A percentile compares a stretch with the other conserved stretches of the same genome.
These are phyloP conservation scores for Colletotrichum coccodes DNA, from an alignment of 2,329 filamentous ascomycete species.

Conservation along the genomic window DNA sequence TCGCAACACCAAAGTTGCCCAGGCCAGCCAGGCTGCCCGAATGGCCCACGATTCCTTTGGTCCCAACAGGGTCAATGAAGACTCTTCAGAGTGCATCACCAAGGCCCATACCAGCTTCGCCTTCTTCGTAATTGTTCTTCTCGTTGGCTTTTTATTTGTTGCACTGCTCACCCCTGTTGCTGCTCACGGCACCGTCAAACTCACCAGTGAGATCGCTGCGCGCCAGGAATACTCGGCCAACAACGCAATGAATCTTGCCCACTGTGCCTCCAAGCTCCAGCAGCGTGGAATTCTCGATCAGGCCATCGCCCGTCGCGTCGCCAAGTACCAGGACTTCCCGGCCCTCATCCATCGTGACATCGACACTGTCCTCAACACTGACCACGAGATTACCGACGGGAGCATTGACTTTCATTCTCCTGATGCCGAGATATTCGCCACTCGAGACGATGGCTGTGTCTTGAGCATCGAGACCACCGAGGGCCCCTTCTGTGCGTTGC, in stretches of 20 bases:
- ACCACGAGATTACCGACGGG: constrained; percentile 18
- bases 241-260: constrained; percentile 15
- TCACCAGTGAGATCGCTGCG: not conserved
- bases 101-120: not conserved
- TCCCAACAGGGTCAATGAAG: no score
- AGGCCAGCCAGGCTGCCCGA: no score
- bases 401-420: constrained; percentile 2
- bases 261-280: constrained; percentile 10
- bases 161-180: not conserved
- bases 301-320: constrained; percentile 8
- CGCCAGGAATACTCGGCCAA: constrained; percentile 7
- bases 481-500: constrained; percentile 6
- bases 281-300: constrained; percentile 1
- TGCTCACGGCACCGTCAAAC: not conserved
- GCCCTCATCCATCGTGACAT: not conserved
- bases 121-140: not conserved
- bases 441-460: constrained; percentile 21
- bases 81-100: no score
- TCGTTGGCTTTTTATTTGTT: not conserved
- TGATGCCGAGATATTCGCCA: constrained; percentile 20
- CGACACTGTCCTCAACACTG: not conserved
- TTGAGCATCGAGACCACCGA: constrained; percentile 11
- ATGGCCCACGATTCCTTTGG: no score
- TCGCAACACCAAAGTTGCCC: no score
- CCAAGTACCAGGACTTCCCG: not conserved